Conservation (phyloP, 345 rosid species). For the Citrus sp. region DNA sequence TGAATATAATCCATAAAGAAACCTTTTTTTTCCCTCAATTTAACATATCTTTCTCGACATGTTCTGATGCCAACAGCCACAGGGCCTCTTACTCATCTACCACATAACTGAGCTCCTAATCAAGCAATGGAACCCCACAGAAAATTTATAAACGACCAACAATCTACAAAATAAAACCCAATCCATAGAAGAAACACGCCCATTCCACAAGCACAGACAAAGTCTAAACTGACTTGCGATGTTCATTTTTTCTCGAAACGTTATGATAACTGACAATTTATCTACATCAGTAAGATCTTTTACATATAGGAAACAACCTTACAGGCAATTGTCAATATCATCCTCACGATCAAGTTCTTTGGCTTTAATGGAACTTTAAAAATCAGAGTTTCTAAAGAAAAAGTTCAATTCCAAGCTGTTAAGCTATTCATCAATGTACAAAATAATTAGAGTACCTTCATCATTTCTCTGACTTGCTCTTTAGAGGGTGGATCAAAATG, state of each 20-base stretch:
- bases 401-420: not conserved
- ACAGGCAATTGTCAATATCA: not conserved
- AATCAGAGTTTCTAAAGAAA: too few species aligned
- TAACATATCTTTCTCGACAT: not conserved
- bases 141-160: too few species aligned
- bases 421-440: not conserved
- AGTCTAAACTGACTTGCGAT: not conserved
- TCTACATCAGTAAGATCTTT: not conserved
- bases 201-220: not conserved
- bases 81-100: not conserved
- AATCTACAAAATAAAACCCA: too few species aligned
- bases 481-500: constrained; percentile 94
- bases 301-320: not conserved
- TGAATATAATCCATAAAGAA: not conserved
- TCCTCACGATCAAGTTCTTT: not conserved
- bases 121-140: not conserved
- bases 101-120: not conserved
- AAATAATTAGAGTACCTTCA: constrained; percentile 47
- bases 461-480: constrained; percentile 50
- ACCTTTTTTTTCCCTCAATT: not conserved
- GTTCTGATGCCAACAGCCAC: not conserved
- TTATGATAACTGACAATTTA: not conserved
- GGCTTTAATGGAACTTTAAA: not conserved
- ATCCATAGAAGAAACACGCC: not conserved
- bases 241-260: not conserved